Evolutionary conservation across 352 stramenopile species (phyloP), one percentile per base, ranked within the genome.

Genomic region (Phytophthora multivora): DNA sequence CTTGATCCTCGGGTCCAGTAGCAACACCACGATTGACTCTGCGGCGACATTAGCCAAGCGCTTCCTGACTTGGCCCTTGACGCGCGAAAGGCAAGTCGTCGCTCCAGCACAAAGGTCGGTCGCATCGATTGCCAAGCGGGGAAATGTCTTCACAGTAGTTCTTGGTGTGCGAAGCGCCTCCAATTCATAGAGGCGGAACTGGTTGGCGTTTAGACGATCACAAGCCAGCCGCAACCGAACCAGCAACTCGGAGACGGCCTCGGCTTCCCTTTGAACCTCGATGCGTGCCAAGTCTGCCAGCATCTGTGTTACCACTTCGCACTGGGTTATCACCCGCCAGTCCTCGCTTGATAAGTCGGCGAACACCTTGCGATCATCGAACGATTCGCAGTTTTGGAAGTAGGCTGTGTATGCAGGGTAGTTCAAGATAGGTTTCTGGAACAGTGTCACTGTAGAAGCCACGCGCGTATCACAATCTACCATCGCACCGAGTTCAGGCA

Each of bases 391-490:
- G 1, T 54, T 52, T 10, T 57, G 39, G 13, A 65, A 53, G 40
- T 53, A 65, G 4, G 8, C 15, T 0, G 2, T 2, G 9, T 59
- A 59, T 6, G 40, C 57, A 3, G 48, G 26, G 48, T 52, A 65
- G 40, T 59, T 65, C 47, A 59, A 0, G 23, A 65, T 54, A 6
- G 30, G 19, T 12, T 30, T 0, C 31, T 52, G 40, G 33, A 65
- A 59, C 1, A 52, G 16, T 16, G 47, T 53, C 11, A 59, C 57
- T 1, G 57, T 59, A 3, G 42, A 65, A 13, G 30, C 45, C 7
- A 63, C 54, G 6, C 45, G 47, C 2, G 57, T 65, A n/a, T 59
- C 57, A 23, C 40, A 65, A 31, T 59, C 57, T 0, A 65, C n/a
- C 0, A n/a, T 41, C 8, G 40, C 39, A 18, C 6, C 11, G 11